Conservation (phyloP, 768 basidiomycete species). For the Naganishia kalamii region DNA sequence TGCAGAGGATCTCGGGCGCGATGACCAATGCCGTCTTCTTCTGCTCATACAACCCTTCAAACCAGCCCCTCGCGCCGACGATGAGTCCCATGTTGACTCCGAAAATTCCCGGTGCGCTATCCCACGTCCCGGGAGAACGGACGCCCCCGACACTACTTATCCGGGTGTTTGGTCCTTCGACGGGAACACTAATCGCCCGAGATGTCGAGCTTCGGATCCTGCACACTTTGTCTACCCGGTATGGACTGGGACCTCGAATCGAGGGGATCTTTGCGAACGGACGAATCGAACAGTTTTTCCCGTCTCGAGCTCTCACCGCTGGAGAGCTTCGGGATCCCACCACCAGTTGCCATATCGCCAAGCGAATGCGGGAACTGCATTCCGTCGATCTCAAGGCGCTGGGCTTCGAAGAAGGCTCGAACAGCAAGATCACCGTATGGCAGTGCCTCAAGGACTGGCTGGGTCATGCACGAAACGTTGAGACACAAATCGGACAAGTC, state of each 20-base stretch:
- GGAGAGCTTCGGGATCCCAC: slow-evolving; percentile 68
- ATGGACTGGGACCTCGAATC: slow-evolving; percentile 80
- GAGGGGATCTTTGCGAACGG: slow-evolving; percentile 96
- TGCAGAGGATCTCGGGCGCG: slow-evolving; percentile 80
- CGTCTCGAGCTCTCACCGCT: slow-evolving; percentile 71
- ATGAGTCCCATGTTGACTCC: slow-evolving; percentile 35
- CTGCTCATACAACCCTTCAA: slow-evolving; percentile 59
- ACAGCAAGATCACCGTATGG: slow-evolving; percentile 39
- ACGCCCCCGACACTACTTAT: slow-evolving; percentile 63
- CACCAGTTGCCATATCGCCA: slow-evolving; percentile 80
- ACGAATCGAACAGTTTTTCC: slow-evolving; percentile 89
- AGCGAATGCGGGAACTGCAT: slow-evolving; percentile 92
- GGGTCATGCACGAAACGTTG: slow-evolving; percentile 63
- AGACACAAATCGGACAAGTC: slow-evolving; percentile 38
- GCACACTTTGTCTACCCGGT: slow-evolving; percentile 78
- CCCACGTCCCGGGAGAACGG: neutral
- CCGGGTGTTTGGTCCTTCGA: slow-evolving; percentile 85
- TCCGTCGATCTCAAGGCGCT: slow-evolving; percentile 74
- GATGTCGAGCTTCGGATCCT: slow-evolving; percentile 77
- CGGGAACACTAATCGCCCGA: slow-evolving; percentile 78
- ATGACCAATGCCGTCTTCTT: slow-evolving; percentile 97
- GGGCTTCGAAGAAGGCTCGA: slow-evolving; percentile 35
- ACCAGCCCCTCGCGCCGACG: slow-evolving; percentile 35
- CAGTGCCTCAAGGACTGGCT: slow-evolving; percentile 51
- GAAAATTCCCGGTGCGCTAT: slow-evolving; percentile 24